phyloP scores from a whole-genome alignment of 768 basidiomycete species.

The Mycena capillaripes region DNA sequence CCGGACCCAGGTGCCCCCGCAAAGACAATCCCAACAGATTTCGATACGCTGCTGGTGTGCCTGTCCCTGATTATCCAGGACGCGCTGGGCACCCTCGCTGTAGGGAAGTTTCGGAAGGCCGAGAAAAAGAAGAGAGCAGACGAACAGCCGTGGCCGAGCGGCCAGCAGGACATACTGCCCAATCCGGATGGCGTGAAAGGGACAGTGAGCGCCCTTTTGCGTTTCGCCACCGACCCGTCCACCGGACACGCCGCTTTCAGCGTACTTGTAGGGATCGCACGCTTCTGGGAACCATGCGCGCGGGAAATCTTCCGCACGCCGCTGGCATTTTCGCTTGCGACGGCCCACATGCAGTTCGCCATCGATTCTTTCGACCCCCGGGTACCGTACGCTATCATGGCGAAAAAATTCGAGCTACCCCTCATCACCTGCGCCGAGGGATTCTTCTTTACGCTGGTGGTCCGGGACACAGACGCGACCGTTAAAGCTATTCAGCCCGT shows the following conservation, averaged over 20 bases:
- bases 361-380: background rate
- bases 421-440: background rate
- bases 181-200: background rate
- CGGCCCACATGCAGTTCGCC: background rate
- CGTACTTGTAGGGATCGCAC: background rate
- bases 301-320: conserved; percentile 13
- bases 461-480: background rate
- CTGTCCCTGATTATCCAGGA: background rate
- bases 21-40: background rate
- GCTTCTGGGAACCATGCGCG: conserved; percentile 8
- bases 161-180: background rate
- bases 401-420: background rate
- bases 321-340: background rate
- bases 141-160: background rate
- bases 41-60: background rate
- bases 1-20: background rate
- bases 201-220: background rate
- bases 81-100: background rate
- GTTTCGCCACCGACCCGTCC: background rate
- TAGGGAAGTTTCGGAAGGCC: background rate
- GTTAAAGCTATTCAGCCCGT: background rate
- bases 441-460: background rate
- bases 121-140: background rate
- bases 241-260: background rate
- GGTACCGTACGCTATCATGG: too few species aligned